A percentile compares a stretch with the other conserved stretches of the same genome.
Evolutionary conservation across 2,329 filamentous ascomycete genomes (phyloP).

Genomic region (Zasmidium citrigriseum): DNA sequence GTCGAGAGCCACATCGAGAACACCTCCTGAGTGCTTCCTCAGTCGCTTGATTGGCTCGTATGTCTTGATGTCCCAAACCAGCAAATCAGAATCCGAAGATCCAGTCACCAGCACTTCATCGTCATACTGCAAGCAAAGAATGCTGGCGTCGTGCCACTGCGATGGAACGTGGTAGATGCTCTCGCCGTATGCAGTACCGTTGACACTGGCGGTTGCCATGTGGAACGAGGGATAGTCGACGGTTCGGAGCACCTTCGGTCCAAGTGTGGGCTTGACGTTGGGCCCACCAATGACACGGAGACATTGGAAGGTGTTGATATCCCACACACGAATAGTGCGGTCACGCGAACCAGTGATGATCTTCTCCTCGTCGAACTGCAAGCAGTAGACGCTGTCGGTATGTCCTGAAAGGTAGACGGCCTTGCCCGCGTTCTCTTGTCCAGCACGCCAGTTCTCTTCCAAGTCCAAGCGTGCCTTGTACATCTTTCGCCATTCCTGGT

Average conservation of each 20-base stretch:
- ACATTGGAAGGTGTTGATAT: constrained; percentile 85
- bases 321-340: constrained; percentile 94
- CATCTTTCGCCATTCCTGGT: constrained; percentile 82
- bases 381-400: constrained; percentile 93
- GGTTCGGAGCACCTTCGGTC: constrained; percentile 46
- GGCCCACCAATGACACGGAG: constrained; percentile 81
- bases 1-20: constrained; percentile 92
- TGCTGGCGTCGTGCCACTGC: constrained; percentile 82
- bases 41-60: constrained; percentile 81
- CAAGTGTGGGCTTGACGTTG: constrained; percentile 55
- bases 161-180: constrained; percentile 48
- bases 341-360: constrained; percentile 96
- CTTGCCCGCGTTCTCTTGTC: constrained; percentile 67
- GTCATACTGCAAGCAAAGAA: constrained; percentile 94
- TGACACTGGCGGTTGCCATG: constrained; percentile 45
- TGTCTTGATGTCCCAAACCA: constrained; percentile 82
- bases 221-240: constrained; percentile 43
- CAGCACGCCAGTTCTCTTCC: constrained; percentile 71
- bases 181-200: constrained; percentile 49
- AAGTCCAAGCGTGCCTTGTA: constrained; percentile 76
- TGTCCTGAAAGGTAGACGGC: constrained; percentile 92
- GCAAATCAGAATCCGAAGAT: constrained; percentile 87
- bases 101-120: constrained; percentile 90
- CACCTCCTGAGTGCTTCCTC: constrained; percentile 77
- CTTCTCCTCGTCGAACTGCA: constrained; percentile 97